Conservation (phyloP, 768 basidiomycete genomes). For the Xanthoconium stramineum region DNA sequence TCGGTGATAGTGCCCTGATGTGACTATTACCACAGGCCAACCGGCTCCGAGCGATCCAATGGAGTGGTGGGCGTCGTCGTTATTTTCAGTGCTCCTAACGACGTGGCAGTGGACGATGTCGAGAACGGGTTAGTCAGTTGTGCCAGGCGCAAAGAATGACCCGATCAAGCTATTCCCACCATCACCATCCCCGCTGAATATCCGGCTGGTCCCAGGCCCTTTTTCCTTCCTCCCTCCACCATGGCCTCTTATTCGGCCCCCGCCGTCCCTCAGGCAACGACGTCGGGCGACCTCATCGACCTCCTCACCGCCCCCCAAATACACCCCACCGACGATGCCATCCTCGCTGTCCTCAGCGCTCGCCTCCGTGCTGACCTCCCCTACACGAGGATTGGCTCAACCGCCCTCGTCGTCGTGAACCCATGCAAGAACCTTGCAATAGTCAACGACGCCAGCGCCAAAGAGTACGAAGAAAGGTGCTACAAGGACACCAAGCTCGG, state of each 20-base stretch:
- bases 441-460: slow-evolving; percentile 53
- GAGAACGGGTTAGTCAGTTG: no score
- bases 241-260: slow-evolving; percentile 41
- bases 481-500: slow-evolving; percentile 52
- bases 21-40: background rate
- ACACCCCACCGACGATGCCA: slow-evolving; percentile 54
- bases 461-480: slow-evolving; percentile 52
- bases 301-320: slow-evolving; percentile 40
- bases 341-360: slow-evolving; percentile 52
- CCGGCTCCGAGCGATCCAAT: background rate
- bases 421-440: slow-evolving; percentile 57
- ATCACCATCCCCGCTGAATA: background rate
- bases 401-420: slow-evolving; percentile 56
- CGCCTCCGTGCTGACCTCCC: slow-evolving; percentile 59
- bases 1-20: background rate
- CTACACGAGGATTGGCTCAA: slow-evolving; percentile 48
- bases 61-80: no score
- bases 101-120: no score
- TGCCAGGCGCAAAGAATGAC: no score
- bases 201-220: background rate
- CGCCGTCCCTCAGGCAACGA: slow-evolving; percentile 35
- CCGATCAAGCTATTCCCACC: background rate
- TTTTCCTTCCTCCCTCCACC: slow-evolving; percentile 4
- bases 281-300: slow-evolving; percentile 49
- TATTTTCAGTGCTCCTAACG: no score